A percentile compares a stretch with the other conserved stretches of the same genome.
phyloP scores from a whole-genome alignment of 148 eudicot genomes.

The Diospyros lotus region DNA sequence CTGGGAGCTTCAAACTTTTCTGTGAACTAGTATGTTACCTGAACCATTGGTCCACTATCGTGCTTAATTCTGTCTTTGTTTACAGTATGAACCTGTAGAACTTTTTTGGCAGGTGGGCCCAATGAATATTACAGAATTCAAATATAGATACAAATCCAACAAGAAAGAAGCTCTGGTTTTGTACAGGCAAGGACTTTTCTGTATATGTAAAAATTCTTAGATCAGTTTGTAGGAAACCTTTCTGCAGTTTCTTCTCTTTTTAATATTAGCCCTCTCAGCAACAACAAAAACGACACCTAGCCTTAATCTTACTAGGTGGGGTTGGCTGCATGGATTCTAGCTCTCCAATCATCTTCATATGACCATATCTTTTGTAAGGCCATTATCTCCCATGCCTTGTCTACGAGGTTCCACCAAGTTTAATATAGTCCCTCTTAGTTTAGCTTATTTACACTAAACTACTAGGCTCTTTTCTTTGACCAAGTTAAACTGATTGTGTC shows the following conservation, averaged over 20 bases:
- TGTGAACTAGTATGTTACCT: conserved; percentile 56
- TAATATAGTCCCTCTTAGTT: background rate
- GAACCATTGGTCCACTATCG: background rate
- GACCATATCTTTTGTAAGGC: no score
- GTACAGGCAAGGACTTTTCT: conserved; percentile 58
- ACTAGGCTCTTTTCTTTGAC: no score
- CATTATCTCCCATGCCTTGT: no score
- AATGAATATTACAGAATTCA: conserved; percentile 96
- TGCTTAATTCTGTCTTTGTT: background rate
- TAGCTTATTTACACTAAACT: background rate
- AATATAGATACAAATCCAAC: conserved; percentile 59
- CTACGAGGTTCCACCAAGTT: no score
- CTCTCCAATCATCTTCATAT: no score
- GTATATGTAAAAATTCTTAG: conserved; percentile 1
- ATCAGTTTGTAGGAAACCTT: background rate
- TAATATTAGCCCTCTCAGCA: background rate
- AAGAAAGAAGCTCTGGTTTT: conserved; percentile 68
- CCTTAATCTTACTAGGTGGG: no score
- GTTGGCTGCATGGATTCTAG: no score
- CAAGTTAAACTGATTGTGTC: no score
- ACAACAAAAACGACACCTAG: no score
- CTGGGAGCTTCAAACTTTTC: conserved; percentile 77
- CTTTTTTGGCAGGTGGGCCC: conserved; percentile 63
- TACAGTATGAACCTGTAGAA: conserved; percentile 2
- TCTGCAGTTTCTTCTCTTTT: background rate